Evolutionary conservation across 2,329 filamentous ascomycete species (phyloP).

Genomic region (Diaporthe velutina): DNA sequence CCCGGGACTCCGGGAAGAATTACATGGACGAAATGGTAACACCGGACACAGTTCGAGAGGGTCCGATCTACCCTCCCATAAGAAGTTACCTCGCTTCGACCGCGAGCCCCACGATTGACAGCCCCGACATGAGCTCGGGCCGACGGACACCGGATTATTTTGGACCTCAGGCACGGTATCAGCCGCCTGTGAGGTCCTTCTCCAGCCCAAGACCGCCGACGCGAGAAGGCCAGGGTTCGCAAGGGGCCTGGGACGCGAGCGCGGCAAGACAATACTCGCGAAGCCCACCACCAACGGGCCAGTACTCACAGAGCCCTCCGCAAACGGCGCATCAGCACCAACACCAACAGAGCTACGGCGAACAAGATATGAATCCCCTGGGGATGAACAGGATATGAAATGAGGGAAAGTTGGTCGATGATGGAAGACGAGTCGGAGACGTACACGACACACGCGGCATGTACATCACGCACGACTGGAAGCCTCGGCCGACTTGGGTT

Average conservation of each 20-base stretch:
- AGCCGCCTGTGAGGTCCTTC: constrained; percentile 67
- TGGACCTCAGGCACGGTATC: constrained; percentile 66
- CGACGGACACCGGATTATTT: constrained; percentile 69
- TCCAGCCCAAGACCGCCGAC: constrained; percentile 66
- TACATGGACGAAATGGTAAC: constrained; percentile 63
- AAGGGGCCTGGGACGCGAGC: constrained; percentile 58
- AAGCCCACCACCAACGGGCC: constrained; percentile 30
- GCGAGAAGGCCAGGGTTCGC: constrained; percentile 42
- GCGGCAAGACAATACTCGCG: constrained; percentile 47
- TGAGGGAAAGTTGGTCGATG: neutral
- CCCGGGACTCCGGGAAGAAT: constrained; percentile 64
- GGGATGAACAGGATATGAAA: constrained; percentile 68
- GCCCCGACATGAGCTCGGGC: constrained; percentile 46
- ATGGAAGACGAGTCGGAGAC: constrained; percentile 30
- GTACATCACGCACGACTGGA: neutral
- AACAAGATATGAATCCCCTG: constrained; percentile 63
- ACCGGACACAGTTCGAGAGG: constrained; percentile 53
- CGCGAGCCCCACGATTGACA: constrained; percentile 37
- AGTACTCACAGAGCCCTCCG: constrained; percentile 38
- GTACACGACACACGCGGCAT: constrained; percentile 32
- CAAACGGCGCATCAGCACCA: constrained; percentile 42
- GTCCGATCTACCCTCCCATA: constrained; percentile 41
- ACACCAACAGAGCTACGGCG: constrained; percentile 38
- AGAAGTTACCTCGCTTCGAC: constrained; percentile 40
- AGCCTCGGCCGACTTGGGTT: neutral